Percentiles rank a stretch among this genome's conserved stretches.
phyloP scores from a whole-genome alignment of 2,329 filamentous ascomycete species.

The Exophiala xenobiotica region DNA sequence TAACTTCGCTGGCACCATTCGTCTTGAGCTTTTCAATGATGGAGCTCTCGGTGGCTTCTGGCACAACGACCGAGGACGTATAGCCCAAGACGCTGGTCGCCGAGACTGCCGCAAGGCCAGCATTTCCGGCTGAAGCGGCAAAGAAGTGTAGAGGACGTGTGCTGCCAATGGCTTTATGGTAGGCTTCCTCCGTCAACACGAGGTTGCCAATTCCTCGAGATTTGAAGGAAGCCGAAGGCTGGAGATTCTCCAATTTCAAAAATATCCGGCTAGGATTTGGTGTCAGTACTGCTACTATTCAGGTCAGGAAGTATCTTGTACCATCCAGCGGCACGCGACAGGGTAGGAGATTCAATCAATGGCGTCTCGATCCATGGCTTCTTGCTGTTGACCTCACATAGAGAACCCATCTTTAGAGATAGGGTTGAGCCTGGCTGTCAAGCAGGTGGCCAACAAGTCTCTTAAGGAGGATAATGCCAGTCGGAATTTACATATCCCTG shows the following conservation, averaged over 20 bases:
- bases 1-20: constrained; percentile 64
- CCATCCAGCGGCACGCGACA: constrained; percentile 35
- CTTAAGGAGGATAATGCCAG: background rate
- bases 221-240: constrained; percentile 84
- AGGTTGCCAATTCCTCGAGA: constrained; percentile 48
- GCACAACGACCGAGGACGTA: constrained; percentile 73
- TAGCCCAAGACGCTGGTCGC: constrained; percentile 64
- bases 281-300: background rate
- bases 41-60: constrained; percentile 60
- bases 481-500: background rate
- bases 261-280: constrained; percentile 61
- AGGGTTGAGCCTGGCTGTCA: background rate
- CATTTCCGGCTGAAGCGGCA: constrained; percentile 77
- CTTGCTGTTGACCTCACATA: constrained; percentile 1
- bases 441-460: background rate
- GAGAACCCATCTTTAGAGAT: background rate
- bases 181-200: constrained; percentile 50
- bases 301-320: constrained; percentile 8
- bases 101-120: constrained; percentile 75
- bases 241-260: constrained; percentile 80
- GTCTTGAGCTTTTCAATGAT: constrained; percentile 72
- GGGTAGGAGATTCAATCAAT: constrained; percentile 37
- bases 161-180: constrained; percentile 33
- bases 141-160: constrained; percentile 63
- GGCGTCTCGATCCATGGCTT: constrained; percentile 42